Evolutionary conservation across 2,329 filamentous ascomycete species (phyloP).

Genomic region (Neonectria ditissima): DNA sequence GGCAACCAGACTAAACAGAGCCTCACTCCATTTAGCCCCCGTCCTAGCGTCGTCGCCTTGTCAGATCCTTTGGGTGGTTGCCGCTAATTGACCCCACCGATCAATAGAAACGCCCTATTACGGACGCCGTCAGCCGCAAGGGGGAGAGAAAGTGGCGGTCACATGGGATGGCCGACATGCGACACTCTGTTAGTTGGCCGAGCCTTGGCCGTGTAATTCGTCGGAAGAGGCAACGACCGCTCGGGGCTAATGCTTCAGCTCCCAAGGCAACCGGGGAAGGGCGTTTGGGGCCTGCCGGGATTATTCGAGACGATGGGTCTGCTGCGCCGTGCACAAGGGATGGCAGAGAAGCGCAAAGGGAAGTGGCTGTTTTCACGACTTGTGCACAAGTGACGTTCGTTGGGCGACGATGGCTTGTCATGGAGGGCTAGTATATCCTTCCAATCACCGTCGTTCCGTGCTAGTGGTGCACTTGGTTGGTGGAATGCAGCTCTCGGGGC

Average conservation of each 20-base stretch:
- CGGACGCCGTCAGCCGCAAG: no score
- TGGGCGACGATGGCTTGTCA: no score
- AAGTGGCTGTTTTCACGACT: not conserved
- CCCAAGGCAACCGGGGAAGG: not conserved
- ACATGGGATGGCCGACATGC: not conserved
- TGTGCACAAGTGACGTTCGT: not conserved
- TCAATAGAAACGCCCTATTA: no score
- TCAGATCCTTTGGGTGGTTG: no score
- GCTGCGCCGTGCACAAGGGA: not conserved
- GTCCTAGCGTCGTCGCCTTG: not conserved
- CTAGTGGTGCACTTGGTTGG: not conserved
- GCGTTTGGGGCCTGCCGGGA: not conserved
- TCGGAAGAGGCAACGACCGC: no score
- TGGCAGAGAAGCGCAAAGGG: not conserved
- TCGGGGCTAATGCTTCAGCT: not conserved
- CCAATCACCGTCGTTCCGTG: not conserved
- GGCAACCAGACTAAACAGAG: not conserved
- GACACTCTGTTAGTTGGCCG: not conserved
- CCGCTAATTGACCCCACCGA: no score
- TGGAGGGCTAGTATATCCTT: not conserved
- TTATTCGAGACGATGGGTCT: not conserved
- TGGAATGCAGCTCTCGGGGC: not conserved
- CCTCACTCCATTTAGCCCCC: not conserved
- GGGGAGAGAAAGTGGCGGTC: not conserved
- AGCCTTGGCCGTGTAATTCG: not conserved